Percentiles rank a stretch among this genome's conserved stretches.
These are phyloP conservation scores for Backusella parvicylindrica DNA, from an alignment of 192 early-diverging fungal species.

Conservation along the genomic window DNA sequence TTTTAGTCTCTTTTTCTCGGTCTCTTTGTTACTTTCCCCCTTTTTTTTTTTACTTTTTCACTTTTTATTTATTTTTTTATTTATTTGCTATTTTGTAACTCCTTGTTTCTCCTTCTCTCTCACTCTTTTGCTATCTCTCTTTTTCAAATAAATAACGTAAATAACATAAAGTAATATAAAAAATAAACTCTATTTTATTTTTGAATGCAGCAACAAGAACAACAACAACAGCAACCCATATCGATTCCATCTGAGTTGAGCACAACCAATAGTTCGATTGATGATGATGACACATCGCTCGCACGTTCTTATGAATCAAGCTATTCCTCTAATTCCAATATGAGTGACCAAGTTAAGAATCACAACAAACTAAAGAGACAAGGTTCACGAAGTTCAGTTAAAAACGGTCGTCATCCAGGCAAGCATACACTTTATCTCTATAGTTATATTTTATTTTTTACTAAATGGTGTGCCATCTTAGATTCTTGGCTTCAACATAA, in stretches of 20 bases:
- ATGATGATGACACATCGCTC: neutral
- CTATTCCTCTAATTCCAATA: constrained; percentile 19
- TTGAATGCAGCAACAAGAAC: neutral
- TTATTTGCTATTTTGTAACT: neutral
- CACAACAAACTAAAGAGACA: constrained; percentile 31
- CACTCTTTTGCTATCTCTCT: too few relatives aligned
- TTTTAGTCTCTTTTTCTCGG: neutral
- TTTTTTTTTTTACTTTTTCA: neutral
- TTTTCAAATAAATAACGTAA: too few relatives aligned
- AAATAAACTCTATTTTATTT: neutral
- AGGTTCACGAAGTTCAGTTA: constrained; percentile 33
- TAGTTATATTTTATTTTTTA: neutral
- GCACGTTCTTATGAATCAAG: constrained; percentile 21
- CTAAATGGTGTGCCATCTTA: neutral
- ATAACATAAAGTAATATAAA: too few relatives aligned
- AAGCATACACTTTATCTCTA: neutral
- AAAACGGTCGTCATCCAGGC: constrained; percentile 1
- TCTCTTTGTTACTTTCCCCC: neutral
- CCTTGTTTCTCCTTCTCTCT: neutral
- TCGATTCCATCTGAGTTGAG: neutral
- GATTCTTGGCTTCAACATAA: constrained; percentile 54
- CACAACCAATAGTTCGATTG: neutral
- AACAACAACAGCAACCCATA: neutral
- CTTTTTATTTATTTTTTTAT: neutral
- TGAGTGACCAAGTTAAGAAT: constrained; percentile 23